phyloP scores from a whole-genome alignment of 1,284 basidiomycete species.

The Ceratobasidium sp. region DNA sequence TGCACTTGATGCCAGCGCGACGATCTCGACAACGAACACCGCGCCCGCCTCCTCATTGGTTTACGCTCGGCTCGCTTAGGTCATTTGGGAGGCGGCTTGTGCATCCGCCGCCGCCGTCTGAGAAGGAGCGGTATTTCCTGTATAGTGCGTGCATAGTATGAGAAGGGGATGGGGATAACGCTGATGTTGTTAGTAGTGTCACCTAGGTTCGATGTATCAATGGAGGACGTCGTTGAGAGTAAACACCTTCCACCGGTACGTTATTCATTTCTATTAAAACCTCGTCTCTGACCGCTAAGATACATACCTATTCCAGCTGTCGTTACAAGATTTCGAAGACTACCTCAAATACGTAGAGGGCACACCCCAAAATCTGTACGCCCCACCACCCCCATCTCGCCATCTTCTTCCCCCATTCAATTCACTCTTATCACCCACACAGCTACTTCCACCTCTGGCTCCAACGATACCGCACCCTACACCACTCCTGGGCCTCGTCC shows the following conservation, averaged over 20 bases:
- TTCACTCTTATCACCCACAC: not conserved
- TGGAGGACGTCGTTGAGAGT: slow-evolving; percentile 35
- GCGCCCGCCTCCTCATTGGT: slow-evolving; percentile 30
- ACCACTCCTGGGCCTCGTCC: slow-evolving; percentile 28
- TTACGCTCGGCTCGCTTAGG: slow-evolving; percentile 21
- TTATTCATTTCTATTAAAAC: not conserved
- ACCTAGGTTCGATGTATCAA: slow-evolving; percentile 16
- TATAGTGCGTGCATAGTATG: not conserved
- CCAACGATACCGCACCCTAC: slow-evolving; percentile 29
- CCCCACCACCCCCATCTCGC: not conserved
- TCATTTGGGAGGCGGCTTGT: slow-evolving; percentile 20
- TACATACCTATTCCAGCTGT: not conserved
- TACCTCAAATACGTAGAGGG: slow-evolving; percentile 42
- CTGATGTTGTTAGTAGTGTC: not conserved
- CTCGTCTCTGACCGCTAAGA: not conserved
- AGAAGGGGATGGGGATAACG: not conserved
- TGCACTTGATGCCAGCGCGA: not conserved
- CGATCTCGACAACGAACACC: not conserved
- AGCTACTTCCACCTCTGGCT: slow-evolving; percentile 48
- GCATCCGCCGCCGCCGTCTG: slow-evolving; percentile 24
- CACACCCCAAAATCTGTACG: slow-evolving; percentile 45
- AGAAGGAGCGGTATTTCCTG: slow-evolving; percentile 26
- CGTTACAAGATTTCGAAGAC: slow-evolving; percentile 45
- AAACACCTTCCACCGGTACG: slow-evolving; percentile 38
- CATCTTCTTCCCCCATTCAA: no score